These are phyloP conservation scores for Aspergillus sp. DNA, from an alignment of 2,329 filamentous ascomycete species.

Conservation along the genomic window DNA sequence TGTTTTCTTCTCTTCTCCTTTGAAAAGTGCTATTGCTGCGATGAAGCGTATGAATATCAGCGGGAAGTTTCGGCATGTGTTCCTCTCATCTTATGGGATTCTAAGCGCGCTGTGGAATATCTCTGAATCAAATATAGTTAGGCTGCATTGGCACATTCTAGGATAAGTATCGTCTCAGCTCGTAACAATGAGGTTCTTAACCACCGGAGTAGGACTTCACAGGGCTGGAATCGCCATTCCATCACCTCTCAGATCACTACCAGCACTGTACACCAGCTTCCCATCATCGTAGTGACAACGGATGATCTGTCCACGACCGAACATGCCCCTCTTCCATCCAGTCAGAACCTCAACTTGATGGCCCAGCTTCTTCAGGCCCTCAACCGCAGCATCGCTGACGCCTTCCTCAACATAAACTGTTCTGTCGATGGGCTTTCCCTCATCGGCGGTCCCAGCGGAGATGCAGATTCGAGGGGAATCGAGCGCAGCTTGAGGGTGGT, in stretches of 20 bases:
- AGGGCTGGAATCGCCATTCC: slow-evolving; percentile 63
- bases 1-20: background rate
- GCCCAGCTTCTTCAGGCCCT: slow-evolving; percentile 68
- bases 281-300: slow-evolving; percentile 75
- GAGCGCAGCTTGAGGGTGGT: slow-evolving; percentile 82
- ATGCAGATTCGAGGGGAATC: slow-evolving; percentile 93
- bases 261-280: slow-evolving; percentile 76
- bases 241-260: slow-evolving; percentile 85
- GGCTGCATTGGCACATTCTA: background rate
- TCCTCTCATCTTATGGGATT: too few species aligned
- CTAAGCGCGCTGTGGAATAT: background rate
- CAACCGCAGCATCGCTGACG: slow-evolving; percentile 67
- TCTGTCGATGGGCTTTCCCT: slow-evolving; percentile 59
- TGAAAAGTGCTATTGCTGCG: background rate
- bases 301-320: slow-evolving; percentile 87
- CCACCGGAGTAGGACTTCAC: background rate
- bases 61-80: too few species aligned
- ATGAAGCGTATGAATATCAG: background rate
- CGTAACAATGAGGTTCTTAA: background rate
- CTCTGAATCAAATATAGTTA: background rate
- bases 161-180: background rate
- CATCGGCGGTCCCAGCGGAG: slow-evolving; percentile 68
- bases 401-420: slow-evolving; percentile 82
- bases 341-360: slow-evolving; percentile 71
- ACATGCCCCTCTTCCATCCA: slow-evolving; percentile 68